These are phyloP conservation scores for Hanseniaspora mollemarum DNA, from an alignment of 805 yeast species.

Conservation along the genomic window DNA sequence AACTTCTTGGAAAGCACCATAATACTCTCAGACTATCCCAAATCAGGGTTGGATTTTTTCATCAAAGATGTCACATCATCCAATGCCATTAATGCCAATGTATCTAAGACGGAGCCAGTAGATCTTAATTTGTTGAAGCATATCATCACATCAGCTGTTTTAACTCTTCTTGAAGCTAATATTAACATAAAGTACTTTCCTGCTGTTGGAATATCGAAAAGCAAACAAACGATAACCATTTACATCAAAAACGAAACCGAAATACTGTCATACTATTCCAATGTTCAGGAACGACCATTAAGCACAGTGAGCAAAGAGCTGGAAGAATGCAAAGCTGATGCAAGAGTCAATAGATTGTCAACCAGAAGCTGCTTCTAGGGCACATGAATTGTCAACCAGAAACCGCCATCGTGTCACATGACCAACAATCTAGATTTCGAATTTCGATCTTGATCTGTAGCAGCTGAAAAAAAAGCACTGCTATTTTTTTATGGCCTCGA, in stretches of 20 bases:
- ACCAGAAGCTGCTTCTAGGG: slow-evolving; percentile 20
- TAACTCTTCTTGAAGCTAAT: slow-evolving; percentile 77
- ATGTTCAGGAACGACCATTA: slow-evolving; percentile 23
- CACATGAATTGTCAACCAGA: neutral
- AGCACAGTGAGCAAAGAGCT: slow-evolving; percentile 27
- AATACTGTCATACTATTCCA: slow-evolving; percentile 46
- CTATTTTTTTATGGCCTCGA: no score
- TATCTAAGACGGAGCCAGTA: slow-evolving; percentile 27
- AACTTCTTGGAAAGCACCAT: slow-evolving; percentile 32
- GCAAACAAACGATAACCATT: slow-evolving; percentile 37
- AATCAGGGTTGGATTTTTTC: slow-evolving; percentile 73
- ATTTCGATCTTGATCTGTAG: no score
- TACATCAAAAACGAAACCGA: slow-evolving; percentile 47
- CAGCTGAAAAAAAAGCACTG: no score
- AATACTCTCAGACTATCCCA: slow-evolving; percentile 64
- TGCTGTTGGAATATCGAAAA: slow-evolving; percentile 45
- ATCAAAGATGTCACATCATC: slow-evolving; percentile 42
- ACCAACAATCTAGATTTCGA: no score
- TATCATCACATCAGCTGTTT: slow-evolving; percentile 36
- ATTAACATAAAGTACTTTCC: slow-evolving; percentile 71
- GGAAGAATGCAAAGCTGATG: slow-evolving; percentile 34
- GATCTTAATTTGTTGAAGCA: slow-evolving; percentile 33
- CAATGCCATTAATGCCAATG: slow-evolving; percentile 27
- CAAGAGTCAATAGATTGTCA: slow-evolving; percentile 20
- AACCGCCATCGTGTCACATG: no score